A percentile compares a stretch with the other conserved stretches of the same genome.
phyloP scores from a whole-genome alignment of 208 protist genomes.

The Trypanosoma conorhini region DNA sequence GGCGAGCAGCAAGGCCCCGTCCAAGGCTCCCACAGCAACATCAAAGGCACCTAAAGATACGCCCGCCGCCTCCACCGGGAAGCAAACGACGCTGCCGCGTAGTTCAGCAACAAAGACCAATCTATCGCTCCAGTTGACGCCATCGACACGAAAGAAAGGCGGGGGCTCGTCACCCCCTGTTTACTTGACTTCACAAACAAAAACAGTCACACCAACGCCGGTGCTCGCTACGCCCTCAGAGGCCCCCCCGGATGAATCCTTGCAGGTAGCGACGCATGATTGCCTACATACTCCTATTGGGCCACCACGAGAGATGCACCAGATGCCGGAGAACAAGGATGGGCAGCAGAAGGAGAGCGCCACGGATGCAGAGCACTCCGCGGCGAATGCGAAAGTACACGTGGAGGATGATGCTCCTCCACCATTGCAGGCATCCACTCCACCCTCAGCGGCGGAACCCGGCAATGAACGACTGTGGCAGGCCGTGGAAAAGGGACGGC shows the following conservation, averaged over 20 bases:
- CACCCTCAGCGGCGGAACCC: neutral
- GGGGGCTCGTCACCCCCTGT: neutral
- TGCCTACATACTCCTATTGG: slow-evolving; percentile 8
- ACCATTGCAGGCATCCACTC: neutral
- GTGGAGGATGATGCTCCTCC: neutral
- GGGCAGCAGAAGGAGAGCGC: neutral
- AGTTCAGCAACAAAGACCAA: neutral
- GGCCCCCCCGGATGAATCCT: neutral
- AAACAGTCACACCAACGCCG: neutral
- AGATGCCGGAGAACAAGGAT: neutral
- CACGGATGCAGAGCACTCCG: neutral
- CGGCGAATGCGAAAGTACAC: neutral
- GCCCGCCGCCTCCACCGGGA: neutral
- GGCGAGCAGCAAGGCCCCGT: slow-evolving; percentile 10
- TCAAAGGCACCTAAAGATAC: neutral
- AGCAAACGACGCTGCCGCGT: neutral
- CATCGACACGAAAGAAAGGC: neutral
- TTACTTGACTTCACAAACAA: neutral
- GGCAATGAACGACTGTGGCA: neutral
- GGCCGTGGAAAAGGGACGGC: neutral
- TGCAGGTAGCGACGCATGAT: slow-evolving; percentile 11
- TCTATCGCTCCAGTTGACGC: neutral
- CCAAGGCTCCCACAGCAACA: neutral
- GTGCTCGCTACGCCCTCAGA: neutral
- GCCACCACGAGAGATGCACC: slow-evolving; percentile 4